These are phyloP conservation scores for Yueomyces sinensis DNA, from an alignment of 805 yeast genomes.

Conservation along the genomic window DNA sequence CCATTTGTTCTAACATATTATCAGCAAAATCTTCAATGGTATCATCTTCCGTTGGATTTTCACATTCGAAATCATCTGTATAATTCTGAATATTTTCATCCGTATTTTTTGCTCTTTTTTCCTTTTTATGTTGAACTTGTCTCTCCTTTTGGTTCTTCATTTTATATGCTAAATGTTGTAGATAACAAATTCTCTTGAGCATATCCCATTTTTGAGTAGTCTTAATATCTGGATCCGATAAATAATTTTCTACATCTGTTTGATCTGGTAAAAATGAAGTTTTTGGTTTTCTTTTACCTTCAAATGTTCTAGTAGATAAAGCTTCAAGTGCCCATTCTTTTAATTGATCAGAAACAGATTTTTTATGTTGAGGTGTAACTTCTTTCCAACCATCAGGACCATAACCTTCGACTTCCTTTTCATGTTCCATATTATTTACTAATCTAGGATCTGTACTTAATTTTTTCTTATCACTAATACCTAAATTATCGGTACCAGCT, in stretches of 20 bases:
- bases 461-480: conserved; percentile 72
- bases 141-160: conserved; percentile 14
- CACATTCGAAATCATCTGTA: conserved; percentile 4
- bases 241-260: conserved; percentile 43
- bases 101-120: not conserved
- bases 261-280: conserved; percentile 37
- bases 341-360: conserved; percentile 42
- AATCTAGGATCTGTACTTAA: conserved; percentile 75
- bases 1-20: conserved; percentile 14
- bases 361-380: conserved; percentile 36
- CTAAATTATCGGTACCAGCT: conserved; percentile 78
- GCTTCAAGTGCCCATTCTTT: conserved; percentile 41
- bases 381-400: conserved; percentile 53
- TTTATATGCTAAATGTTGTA: conserved; percentile 52
- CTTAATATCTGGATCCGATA: conserved; percentile 33
- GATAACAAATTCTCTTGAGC: conserved; percentile 55
- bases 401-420: conserved; percentile 60
- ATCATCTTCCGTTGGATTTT: conserved; percentile 19
- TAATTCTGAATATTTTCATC: conserved; percentile 6
- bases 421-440: conserved; percentile 49
- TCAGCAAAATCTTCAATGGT: conserved; percentile 11
- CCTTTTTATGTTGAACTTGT: not conserved
- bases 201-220: conserved; percentile 56
- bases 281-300: conserved; percentile 18
- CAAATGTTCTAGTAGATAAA: conserved; percentile 22